phyloP scores from a whole-genome alignment of 441 rosid genomes.

The Capsella rubella region DNA sequence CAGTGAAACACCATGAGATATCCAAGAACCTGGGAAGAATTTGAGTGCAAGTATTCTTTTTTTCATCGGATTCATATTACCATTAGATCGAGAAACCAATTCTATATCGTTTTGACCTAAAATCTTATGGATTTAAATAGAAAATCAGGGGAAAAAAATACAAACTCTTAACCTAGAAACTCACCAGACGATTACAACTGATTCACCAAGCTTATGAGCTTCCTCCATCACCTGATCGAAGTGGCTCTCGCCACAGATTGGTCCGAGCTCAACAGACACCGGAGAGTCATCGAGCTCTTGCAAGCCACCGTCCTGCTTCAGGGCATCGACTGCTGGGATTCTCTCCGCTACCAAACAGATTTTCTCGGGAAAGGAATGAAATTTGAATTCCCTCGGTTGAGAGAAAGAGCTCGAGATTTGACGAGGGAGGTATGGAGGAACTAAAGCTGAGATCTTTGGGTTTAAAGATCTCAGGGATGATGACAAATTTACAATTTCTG shows the following conservation, averaged over 20 bases:
- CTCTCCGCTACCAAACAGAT: slow-evolving; percentile 39
- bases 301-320: slow-evolving; percentile 49
- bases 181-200: slow-evolving; percentile 80
- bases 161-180: slow-evolving; percentile 34
- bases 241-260: slow-evolving; percentile 62
- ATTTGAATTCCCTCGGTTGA: slow-evolving; percentile 28
- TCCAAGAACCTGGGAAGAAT: background rate
- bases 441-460: slow-evolving; percentile 35
- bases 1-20: background rate
- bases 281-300: slow-evolving; percentile 67
- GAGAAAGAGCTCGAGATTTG: slow-evolving; percentile 33
- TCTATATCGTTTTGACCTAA: background rate
- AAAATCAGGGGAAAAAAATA: background rate
- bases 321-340: slow-evolving; percentile 46
- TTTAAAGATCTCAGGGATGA: slow-evolving; percentile 42
- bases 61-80: background rate
- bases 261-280: slow-evolving; percentile 58
- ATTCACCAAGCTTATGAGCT: slow-evolving; percentile 67
- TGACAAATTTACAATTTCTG: slow-evolving; percentile 46
- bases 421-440: slow-evolving; percentile 10
- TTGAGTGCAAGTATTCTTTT: background rate
- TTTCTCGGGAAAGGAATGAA: slow-evolving; percentile 30
- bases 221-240: slow-evolving; percentile 77
- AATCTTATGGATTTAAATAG: background rate
- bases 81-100: background rate